A percentile compares a stretch with the other conserved stretches of the same genome.
phyloP scores from a whole-genome alignment of 495 filamentous ascomycete species.

The Aspergillus ostianus region DNA sequence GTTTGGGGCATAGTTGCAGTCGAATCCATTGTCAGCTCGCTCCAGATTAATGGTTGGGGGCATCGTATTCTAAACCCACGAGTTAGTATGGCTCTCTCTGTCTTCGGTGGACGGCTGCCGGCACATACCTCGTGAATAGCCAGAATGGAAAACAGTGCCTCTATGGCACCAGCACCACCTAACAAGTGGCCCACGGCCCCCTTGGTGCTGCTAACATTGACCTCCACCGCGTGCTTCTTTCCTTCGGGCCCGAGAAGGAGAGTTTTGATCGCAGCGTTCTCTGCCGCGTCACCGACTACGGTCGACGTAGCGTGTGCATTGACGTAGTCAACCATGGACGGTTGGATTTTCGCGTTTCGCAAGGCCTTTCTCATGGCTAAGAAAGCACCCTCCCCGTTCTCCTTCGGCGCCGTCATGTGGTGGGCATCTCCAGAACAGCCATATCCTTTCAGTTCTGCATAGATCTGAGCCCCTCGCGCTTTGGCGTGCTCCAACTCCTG shows the following conservation, averaged over 20 bases:
- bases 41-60: constrained; percentile 87
- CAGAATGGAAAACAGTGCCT: constrained; percentile 79
- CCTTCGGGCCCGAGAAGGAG: constrained; percentile 76
- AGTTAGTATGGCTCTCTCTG: constrained; percentile 20
- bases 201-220: constrained; percentile 91
- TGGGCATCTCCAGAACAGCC: constrained; percentile 84
- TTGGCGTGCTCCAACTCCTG: constrained; percentile 85
- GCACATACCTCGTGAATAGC: constrained; percentile 70
- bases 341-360: constrained; percentile 65
- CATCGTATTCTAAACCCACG: constrained; percentile 59
- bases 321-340: constrained; percentile 78
- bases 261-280: constrained; percentile 77
- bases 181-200: constrained; percentile 90
- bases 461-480: constrained; percentile 72
- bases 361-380: constrained; percentile 85
- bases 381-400: constrained; percentile 75
- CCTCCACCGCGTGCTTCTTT: constrained; percentile 53
- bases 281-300: constrained; percentile 77
- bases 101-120: background rate
- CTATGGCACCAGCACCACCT: constrained; percentile 85
- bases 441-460: constrained; percentile 88
- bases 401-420: constrained; percentile 87
- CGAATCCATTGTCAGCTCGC: constrained; percentile 63
- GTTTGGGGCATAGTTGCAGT: constrained; percentile 84
- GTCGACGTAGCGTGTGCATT: constrained; percentile 96